phyloP scores from a whole-genome alignment of 2,329 filamentous ascomycete species.

The Amylocarpus encephaloides region DNA sequence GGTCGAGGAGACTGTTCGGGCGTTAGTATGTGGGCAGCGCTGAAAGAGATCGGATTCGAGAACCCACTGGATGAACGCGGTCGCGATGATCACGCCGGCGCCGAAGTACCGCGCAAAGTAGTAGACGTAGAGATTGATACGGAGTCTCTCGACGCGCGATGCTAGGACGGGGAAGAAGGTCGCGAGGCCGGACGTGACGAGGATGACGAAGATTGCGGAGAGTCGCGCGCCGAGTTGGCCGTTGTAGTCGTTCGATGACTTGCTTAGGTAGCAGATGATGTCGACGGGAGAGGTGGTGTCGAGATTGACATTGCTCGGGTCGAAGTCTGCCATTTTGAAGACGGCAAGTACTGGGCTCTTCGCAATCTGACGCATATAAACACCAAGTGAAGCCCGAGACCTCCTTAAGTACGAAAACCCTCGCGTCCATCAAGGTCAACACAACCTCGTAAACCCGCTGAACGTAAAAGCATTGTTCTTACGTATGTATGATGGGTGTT shows the following conservation, averaged over 20 bases:
- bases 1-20: slow-evolving; percentile 39
- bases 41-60: slow-evolving; percentile 39
- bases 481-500: too few relatives aligned
- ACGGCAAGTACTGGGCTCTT: too few relatives aligned
- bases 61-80: slow-evolving; percentile 64
- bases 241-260: slow-evolving; percentile 45
- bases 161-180: slow-evolving; percentile 65
- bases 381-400: too few relatives aligned
- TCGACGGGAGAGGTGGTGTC: slow-evolving; percentile 36
- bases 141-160: slow-evolving; percentile 47
- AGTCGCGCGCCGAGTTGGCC: slow-evolving; percentile 58
- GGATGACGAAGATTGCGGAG: slow-evolving; percentile 69
- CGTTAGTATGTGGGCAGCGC: neutral
- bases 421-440: too few relatives aligned
- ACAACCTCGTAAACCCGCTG: too few relatives aligned
- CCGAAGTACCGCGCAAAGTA: slow-evolving; percentile 63
- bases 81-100: slow-evolving; percentile 70
- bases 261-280: slow-evolving; percentile 45
- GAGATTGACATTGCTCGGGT: slow-evolving; percentile 40
- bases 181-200: slow-evolving; percentile 53
- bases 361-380: too few relatives aligned
- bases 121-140: slow-evolving; percentile 59
- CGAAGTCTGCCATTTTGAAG: slow-evolving; percentile 20
- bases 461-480: too few relatives aligned
- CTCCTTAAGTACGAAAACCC: too few relatives aligned